Conservation (phyloP, 805 yeast genomes). For the Hanseniaspora singularis region DNA sequence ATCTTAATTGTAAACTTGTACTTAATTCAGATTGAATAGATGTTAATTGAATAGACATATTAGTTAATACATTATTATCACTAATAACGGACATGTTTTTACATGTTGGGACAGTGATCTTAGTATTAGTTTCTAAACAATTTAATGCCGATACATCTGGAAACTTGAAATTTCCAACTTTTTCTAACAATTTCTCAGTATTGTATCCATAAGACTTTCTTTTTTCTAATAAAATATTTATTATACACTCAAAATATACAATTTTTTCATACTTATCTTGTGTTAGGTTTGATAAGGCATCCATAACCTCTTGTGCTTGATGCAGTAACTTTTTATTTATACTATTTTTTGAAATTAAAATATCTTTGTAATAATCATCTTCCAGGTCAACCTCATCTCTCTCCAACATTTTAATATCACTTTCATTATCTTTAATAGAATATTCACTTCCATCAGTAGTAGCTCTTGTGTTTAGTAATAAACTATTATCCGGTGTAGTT, state of each 20-base stretch:
- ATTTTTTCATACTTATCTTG: conserved; percentile 1
- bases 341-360: no score
- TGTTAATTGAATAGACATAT: conserved; percentile 7
- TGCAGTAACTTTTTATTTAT: neutral
- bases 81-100: conserved; percentile 2
- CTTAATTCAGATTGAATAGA: conserved; percentile 55
- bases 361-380: neutral
- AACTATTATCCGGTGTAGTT: no score
- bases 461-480: no score
- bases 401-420: neutral
- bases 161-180: neutral
- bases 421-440: no score
- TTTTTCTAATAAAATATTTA: neutral
- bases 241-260: conserved; percentile 1
- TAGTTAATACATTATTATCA: conserved; percentile 1
- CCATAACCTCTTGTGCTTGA: neutral
- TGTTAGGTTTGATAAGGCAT: neutral
- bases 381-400: neutral
- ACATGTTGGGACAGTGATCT: neutral
- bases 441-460: neutral
- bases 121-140: neutral
- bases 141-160: neutral
- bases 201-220: neutral
- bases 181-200: neutral
- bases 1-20: conserved; percentile 53